Evolutionary conservation across 805 yeast species (phyloP).

Genomic region (Starmerella vitae): DNA sequence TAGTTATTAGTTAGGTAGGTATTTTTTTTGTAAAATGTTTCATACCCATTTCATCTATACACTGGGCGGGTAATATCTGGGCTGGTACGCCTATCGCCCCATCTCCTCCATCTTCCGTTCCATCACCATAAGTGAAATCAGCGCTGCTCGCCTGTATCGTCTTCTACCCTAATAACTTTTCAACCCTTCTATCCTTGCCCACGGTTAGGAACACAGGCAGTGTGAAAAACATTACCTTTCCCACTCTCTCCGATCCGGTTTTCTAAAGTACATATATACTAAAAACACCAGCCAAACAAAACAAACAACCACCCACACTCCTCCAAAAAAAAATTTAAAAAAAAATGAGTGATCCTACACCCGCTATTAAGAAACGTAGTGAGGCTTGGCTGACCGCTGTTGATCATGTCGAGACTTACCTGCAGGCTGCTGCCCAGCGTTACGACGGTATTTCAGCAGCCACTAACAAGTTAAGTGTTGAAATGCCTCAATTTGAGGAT

Average conservation of each 20-base stretch:
- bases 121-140: too few species aligned
- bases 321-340: not conserved
- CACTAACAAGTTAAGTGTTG: constrained; percentile 24
- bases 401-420: constrained; percentile 57
- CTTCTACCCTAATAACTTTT: too few species aligned
- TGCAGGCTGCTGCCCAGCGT: constrained; percentile 30
- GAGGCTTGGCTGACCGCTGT: constrained; percentile 75
- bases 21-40: too few species aligned
- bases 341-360: constrained; percentile 60
- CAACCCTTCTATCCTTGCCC: too few species aligned
- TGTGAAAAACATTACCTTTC: too few species aligned
- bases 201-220: too few species aligned
- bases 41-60: too few species aligned
- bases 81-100: too few species aligned
- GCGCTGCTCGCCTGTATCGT: too few species aligned
- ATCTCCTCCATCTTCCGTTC: too few species aligned
- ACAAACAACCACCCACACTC: not conserved
- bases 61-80: too few species aligned
- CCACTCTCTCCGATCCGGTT: not conserved
- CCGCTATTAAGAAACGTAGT: constrained; percentile 68
- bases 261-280: not conserved
- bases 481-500: constrained; percentile 8
- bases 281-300: not conserved
- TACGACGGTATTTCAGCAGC: constrained; percentile 55
- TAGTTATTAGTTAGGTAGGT: too few species aligned